These are phyloP conservation scores for Pythium phragmitis DNA, from an alignment of 352 stramenopile genomes.

Conservation along the genomic window DNA sequence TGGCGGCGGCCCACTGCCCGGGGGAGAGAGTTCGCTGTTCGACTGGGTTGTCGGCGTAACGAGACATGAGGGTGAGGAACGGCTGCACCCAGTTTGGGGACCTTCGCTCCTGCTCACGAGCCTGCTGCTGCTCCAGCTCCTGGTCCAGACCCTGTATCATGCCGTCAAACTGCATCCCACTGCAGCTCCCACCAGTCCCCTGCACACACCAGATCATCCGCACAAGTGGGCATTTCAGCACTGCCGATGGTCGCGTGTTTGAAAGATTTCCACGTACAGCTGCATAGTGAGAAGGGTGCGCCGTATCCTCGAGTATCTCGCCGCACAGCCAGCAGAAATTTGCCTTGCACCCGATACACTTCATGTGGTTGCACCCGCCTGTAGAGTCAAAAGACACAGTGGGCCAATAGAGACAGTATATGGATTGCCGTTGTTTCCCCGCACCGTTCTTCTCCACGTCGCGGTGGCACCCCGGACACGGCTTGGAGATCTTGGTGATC, in stretches of 20 bases:
- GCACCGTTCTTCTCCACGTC: conserved; percentile 25
- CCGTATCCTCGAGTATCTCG: conserved; percentile 8
- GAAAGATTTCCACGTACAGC: not conserved
- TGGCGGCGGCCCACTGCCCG: no score
- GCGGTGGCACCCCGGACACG: conserved; percentile 13
- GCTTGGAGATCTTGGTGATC: conserved; percentile 20
- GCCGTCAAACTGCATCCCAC: conserved; percentile 19
- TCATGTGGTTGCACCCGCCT: conserved; percentile 27
- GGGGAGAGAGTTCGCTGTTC: no score
- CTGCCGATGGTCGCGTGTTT: no score
- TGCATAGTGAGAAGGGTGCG: conserved; percentile 10
- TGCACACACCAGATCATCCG: not conserved
- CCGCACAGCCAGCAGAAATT: conserved; percentile 23
- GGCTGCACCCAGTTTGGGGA: no score
- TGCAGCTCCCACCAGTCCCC: conserved; percentile 4
- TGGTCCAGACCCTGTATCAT: not conserved
- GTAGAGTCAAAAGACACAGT: no score
- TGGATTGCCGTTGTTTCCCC: no score
- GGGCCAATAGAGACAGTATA: no score
- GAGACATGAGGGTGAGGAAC: no score
- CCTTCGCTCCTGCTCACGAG: no score
- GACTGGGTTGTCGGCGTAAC: no score
- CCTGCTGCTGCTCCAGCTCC: no score
- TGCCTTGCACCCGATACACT: conserved; percentile 15
- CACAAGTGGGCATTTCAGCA: no score